These are phyloP conservation scores for Berkeleyomyces basicola DNA, from an alignment of 2,329 filamentous ascomycete species.

Conservation along the genomic window DNA sequence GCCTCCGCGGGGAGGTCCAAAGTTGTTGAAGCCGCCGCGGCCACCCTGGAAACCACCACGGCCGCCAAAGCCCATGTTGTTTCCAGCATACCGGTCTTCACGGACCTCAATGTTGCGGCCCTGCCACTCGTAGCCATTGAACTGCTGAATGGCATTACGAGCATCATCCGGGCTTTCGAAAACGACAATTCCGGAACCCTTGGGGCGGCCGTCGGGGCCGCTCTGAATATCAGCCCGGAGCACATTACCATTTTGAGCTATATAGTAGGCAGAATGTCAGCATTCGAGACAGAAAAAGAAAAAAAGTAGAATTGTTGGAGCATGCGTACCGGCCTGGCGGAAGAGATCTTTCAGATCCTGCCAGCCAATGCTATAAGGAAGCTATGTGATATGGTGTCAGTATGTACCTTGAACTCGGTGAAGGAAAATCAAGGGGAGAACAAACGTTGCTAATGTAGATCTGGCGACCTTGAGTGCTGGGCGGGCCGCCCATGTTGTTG, in stretches of 20 bases:
- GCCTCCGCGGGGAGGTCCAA: conserved; percentile 29
- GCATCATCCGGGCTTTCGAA: conserved; percentile 93
- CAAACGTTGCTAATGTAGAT: conserved; percentile 97
- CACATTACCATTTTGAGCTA: conserved; percentile 53
- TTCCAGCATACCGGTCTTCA: conserved; percentile 79
- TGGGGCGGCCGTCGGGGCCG: conserved; percentile 79
- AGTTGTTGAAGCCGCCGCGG: conserved; percentile 40
- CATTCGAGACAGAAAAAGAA: neutral
- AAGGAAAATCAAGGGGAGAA: conserved; percentile 24
- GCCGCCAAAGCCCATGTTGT: conserved; percentile 36
- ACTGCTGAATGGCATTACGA: conserved; percentile 87
- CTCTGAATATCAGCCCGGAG: conserved; percentile 91
- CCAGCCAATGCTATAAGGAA: conserved; percentile 95
- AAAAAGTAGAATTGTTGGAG: neutral
- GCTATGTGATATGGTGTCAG: conserved; percentile 34
- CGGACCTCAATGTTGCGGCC: conserved; percentile 84
- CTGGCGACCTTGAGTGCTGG: conserved; percentile 52
- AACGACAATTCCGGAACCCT: conserved; percentile 91
- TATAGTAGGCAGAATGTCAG: conserved; percentile 11
- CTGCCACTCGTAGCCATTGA: conserved; percentile 98
- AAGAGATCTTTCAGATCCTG: conserved; percentile 98
- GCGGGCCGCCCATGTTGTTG: conserved; percentile 33
- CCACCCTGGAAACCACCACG: conserved; percentile 43
- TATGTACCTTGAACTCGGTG: conserved; percentile 17
- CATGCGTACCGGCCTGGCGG: conserved; percentile 77